Evolutionary conservation across 2,329 filamentous ascomycete species (phyloP).

Genomic region (Trichocomaceae sp.): DNA sequence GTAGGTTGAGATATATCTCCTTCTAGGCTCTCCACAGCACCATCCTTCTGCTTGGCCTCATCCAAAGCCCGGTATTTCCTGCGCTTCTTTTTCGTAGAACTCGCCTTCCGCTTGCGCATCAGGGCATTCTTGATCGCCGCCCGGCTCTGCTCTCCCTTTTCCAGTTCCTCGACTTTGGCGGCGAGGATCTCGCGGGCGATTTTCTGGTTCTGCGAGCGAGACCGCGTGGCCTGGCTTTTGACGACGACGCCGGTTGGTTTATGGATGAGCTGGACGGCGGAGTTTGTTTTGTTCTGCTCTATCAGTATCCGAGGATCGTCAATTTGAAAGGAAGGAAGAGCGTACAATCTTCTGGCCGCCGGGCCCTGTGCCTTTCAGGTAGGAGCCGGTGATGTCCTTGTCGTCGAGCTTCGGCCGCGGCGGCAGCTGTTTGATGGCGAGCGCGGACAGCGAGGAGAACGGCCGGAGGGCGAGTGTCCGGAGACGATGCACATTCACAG

Average conservation of each 20-base stretch:
- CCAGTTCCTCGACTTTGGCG: conserved; percentile 65
- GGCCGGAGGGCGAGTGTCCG: no score
- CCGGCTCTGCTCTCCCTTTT: conserved; percentile 70
- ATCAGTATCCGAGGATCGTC: no score
- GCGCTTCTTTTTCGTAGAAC: conserved; percentile 38
- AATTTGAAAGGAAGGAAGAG: no score
- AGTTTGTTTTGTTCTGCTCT: conserved; percentile 95
- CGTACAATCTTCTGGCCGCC: conserved; percentile 89
- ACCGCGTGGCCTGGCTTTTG: conserved; percentile 88
- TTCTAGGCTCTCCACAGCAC: conserved; percentile 13
- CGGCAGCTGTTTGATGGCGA: conserved; percentile 56
- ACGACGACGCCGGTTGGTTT: conserved; percentile 84
- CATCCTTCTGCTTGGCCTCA: conserved; percentile 18
- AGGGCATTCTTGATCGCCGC: conserved; percentile 72
- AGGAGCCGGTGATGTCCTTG: conserved; percentile 72
- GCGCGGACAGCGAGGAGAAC: conserved; percentile 8
- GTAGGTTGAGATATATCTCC: not conserved
- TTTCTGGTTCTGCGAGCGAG: conserved; percentile 77
- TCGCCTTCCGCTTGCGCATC: conserved; percentile 58
- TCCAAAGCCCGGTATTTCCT: conserved; percentile 39
- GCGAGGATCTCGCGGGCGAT: conserved; percentile 73
- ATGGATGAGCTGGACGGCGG: conserved; percentile 88
- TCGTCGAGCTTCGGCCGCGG: conserved; percentile 70
- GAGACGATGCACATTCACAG: no score
- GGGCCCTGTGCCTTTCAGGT: conserved; percentile 84